Evolutionary conservation across 306 rosid species (phyloP).

Genomic region (Gastrolobium villosum): DNA sequence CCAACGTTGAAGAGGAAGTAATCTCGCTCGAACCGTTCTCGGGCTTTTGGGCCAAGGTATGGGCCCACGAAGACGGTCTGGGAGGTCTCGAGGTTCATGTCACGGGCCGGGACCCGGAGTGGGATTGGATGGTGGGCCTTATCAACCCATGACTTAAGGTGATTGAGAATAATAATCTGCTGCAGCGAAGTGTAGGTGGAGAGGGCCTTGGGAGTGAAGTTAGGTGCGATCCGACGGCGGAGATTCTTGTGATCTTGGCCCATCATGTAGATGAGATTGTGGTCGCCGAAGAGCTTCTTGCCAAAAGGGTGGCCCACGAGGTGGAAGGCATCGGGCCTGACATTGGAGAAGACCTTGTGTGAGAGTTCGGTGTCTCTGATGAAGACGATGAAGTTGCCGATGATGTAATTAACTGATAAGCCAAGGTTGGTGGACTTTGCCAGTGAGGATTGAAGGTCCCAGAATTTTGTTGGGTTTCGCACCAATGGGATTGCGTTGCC

Average conservation of each 20-base stretch:
- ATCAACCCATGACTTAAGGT: conserved; percentile 65
- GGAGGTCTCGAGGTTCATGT: conserved; percentile 87
- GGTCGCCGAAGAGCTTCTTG: conserved; percentile 88
- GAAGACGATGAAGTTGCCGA: conserved; percentile 82
- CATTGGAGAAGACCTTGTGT: conserved; percentile 85
- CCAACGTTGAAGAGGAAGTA: conserved; percentile 86
- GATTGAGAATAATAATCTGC: conserved; percentile 78
- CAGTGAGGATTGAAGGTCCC: conserved; percentile 70
- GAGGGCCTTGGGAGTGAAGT: conserved; percentile 83
- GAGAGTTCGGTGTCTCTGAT: conserved; percentile 83
- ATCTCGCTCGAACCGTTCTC: conserved; percentile 69
- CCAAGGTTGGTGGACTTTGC: conserved; percentile 68
- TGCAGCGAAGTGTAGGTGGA: conserved; percentile 77
- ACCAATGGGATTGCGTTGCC: conserved; percentile 23
- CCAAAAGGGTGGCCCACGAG: conserved; percentile 95
- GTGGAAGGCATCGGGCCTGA: conserved; percentile 75
- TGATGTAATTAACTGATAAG: conserved; percentile 74
- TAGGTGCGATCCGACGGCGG: conserved; percentile 90
- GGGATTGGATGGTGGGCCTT: conserved; percentile 47
- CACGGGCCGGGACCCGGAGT: conserved; percentile 68
- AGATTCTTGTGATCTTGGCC: conserved; percentile 87
- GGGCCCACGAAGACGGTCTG: conserved; percentile 92
- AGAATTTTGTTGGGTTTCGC: conserved; percentile 70
- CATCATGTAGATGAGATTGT: conserved; percentile 85
- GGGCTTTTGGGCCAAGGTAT: conserved; percentile 57